phyloP scores from a whole-genome alignment of 2,329 filamentous ascomycete species.

The Aspergillus amoenus region DNA sequence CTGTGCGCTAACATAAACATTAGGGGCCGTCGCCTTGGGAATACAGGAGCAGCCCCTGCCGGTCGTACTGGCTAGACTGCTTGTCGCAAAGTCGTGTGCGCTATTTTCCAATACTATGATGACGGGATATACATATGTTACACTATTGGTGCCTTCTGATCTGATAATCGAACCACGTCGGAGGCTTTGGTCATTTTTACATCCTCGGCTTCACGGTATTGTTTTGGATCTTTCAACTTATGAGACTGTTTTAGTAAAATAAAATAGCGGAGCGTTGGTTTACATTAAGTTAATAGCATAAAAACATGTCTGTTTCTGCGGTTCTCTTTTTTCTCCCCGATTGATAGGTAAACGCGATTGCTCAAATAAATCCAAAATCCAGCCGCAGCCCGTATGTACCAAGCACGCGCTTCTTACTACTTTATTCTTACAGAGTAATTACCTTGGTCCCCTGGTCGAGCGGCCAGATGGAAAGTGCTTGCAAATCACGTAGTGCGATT shows the following conservation, averaged over 20 bases:
- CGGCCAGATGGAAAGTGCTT: no score
- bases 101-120: conserved; percentile 16
- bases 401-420: no score
- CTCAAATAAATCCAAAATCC: no score
- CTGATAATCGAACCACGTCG: conserved; percentile 16
- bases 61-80: conserved; percentile 20
- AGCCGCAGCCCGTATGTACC: no score
- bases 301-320: not conserved
- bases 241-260: not conserved
- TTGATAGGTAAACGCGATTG: no score
- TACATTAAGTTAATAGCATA: not conserved
- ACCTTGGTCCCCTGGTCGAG: no score
- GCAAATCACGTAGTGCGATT: no score
- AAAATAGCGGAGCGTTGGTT: not conserved
- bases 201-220: conserved; percentile 6
- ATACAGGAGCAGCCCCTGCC: conserved; percentile 18
- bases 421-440: no score
- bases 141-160: conserved; percentile 18
- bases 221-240: not conserved
- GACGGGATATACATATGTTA: conserved; percentile 38
- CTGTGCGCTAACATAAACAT: conserved; percentile 10
- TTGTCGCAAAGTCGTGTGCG: conserved; percentile 14
- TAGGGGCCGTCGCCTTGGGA: conserved; percentile 31
- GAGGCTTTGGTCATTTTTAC: conserved; percentile 6
- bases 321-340: not conserved